Evolutionary conservation across 2,329 filamentous ascomycete genomes (phyloP), one percentile per base, ranked within the genome.

Genomic region (Aspergillus sp.): DNA sequence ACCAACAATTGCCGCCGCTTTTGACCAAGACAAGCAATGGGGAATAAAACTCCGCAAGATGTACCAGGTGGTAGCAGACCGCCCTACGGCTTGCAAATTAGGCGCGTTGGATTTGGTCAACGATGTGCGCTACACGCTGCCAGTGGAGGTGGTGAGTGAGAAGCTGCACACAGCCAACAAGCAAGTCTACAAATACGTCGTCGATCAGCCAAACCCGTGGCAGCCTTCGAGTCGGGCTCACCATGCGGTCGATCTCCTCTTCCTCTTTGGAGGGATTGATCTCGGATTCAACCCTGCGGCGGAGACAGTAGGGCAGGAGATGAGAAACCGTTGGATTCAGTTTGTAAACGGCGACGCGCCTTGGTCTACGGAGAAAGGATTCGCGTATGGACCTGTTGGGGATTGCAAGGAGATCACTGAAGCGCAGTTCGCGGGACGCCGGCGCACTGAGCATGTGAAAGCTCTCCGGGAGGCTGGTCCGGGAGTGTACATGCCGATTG

Each of bases 141-240:
- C 67, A 0, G 62, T 69, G 9, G 67, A 69, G 45, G 16, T 65
- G 1, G 51, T 70, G n/a, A 46, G 66, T 2, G 50, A 65, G 14
- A 70, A 68, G 44, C 46, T 66, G 2, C 49, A 50, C 1, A 56
- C 56, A 2, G 58, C 57, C 4, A 61, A 64, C 9, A 69, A 65
- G 26, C 44, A 50, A 8, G 68, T 67, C 1, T 78, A 71, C 52
- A 66, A 65, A 30, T 79, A 75, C 35, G 55, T 76, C 0, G 55
- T 79, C 1, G 77, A 79, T 36, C 72, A 79, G 49, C 45, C 65
- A 0, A 79, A 79, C 33, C 76, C 77, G 4, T 79, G 73, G 73
- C 77, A 79, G 46, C 49, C 69, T 0, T 78, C 76, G 0, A 74
- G 70, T 8, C 67, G 77, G 0, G 65, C 76, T 2, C 77, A 79